Conservation (phyloP, 257 asterid species). For the Pogostemon cablin region DNA sequence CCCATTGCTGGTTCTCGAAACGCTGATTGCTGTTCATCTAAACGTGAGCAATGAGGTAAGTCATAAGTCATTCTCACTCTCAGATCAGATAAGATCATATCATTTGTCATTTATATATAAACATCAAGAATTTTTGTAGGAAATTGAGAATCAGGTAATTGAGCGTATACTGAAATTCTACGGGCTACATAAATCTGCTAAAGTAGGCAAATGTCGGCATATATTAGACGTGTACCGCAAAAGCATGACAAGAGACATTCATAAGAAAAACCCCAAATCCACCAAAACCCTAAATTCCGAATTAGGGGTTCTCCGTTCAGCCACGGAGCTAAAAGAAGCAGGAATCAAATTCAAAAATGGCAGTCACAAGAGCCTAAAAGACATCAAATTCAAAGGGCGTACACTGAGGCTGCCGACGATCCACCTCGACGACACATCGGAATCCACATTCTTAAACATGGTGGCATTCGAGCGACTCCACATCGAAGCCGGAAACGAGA, state of each 20-base stretch:
- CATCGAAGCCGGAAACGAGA: slow-evolving; percentile 41
- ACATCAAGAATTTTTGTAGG: background rate
- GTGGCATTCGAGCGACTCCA: slow-evolving; percentile 50
- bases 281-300: background rate
- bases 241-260: slow-evolving; percentile 1
- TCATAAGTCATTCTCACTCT: background rate
- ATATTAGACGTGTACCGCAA: slow-evolving; percentile 39
- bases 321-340: slow-evolving; percentile 43
- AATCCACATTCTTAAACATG: slow-evolving; percentile 34
- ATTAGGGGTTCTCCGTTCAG: slow-evolving; percentile 32
- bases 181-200: background rate
- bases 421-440: slow-evolving; percentile 31
- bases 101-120: background rate
- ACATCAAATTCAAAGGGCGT: slow-evolving; percentile 33
- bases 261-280: background rate
- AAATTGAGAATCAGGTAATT: background rate
- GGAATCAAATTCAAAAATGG: slow-evolving; percentile 39
- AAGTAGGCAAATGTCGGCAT: slow-evolving; percentile 27
- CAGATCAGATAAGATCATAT: no score
- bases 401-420: slow-evolving; percentile 39
- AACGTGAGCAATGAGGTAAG: background rate
- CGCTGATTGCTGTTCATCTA: slow-evolving; percentile 3
- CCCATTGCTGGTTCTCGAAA: slow-evolving; percentile 28
- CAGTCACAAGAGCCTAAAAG: slow-evolving; percentile 31
- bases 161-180: background rate